Evolutionary conservation across 2,329 filamentous ascomycete genomes (phyloP).

Genomic region (Calonectria pauciramosa): DNA sequence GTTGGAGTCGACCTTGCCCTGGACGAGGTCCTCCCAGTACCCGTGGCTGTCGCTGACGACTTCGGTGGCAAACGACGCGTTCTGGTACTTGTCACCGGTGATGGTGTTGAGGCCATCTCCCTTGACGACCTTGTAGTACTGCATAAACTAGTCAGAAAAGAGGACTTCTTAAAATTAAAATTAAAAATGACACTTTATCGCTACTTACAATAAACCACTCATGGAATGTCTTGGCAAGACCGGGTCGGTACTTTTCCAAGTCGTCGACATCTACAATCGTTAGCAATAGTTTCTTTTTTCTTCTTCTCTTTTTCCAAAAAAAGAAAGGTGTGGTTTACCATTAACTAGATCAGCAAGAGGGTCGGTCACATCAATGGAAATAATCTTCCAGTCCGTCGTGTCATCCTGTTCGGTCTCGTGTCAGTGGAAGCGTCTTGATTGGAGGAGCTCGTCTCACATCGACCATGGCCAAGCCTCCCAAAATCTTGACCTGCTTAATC

Average conservation of each 20-base stretch:
- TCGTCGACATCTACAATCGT: slow-evolving; percentile 50
- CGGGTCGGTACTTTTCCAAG: slow-evolving; percentile 55
- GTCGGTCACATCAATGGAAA: slow-evolving; percentile 55
- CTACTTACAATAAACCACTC: slow-evolving; percentile 55
- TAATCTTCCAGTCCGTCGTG: slow-evolving; percentile 57
- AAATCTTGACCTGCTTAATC: slow-evolving; percentile 58
- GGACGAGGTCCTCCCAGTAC: slow-evolving; percentile 56
- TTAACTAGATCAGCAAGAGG: slow-evolving; percentile 52
- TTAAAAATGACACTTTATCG: rapidly evolving
- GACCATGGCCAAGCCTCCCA: slow-evolving; percentile 56
- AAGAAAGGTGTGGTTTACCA: slow-evolving; percentile 39
- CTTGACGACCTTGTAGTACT: slow-evolving; percentile 58
- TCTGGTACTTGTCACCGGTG: slow-evolving; percentile 53
- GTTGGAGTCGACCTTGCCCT: slow-evolving; percentile 51
- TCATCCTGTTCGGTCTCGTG: slow-evolving; percentile 37
- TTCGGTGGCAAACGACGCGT: slow-evolving; percentile 48
- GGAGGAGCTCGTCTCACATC: slow-evolving; percentile 43
- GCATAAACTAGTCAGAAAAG: not conserved
- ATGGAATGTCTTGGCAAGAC: slow-evolving; percentile 50
- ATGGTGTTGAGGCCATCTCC: slow-evolving; percentile 54
- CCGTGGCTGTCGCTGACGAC: slow-evolving; percentile 54
- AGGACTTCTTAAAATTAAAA: no score
- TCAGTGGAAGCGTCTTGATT: not conserved
- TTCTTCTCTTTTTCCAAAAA: no score
- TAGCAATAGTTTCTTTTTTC: not conserved